Percentiles rank a stretch among this genome's conserved stretches.
Evolutionary conservation across 805 yeast genomes (phyloP).

Genomic region (Jamesozyma piceae): DNA sequence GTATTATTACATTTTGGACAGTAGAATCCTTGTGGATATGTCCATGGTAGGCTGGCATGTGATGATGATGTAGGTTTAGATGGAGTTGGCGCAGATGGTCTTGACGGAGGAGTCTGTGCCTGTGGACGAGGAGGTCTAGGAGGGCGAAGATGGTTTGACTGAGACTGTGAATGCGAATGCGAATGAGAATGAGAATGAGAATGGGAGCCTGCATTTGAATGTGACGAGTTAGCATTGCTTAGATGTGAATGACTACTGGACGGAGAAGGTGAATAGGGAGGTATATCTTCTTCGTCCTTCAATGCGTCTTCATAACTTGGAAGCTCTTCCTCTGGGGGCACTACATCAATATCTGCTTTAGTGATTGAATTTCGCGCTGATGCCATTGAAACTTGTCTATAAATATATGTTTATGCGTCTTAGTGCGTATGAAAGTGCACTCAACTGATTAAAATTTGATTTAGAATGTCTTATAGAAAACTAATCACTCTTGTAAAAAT

Average conservation of each 20-base stretch:
- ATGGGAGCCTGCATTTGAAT: neutral
- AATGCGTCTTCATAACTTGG: constrained; percentile 43
- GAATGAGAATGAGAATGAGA: neutral
- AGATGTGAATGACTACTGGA: too few species aligned
- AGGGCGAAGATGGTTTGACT: neutral
- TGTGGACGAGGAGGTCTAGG: constrained; percentile 1
- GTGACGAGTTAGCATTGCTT: too few species aligned
- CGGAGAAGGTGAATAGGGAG: neutral
- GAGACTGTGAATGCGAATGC: neutral
- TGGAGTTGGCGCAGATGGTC: constrained; percentile 11
- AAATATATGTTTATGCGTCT: too few species aligned
- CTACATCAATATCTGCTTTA: neutral
- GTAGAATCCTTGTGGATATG: constrained; percentile 50
- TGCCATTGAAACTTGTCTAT: too few species aligned
- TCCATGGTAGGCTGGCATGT: constrained; percentile 41
- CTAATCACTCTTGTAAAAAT: too few species aligned
- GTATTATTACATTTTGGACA: constrained; percentile 70
- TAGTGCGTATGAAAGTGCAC: too few species aligned
- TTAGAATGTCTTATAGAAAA: too few species aligned
- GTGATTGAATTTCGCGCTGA: too few species aligned
- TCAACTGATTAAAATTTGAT: too few species aligned
- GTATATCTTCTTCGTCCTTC: constrained; percentile 9
- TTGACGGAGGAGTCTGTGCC: neutral
- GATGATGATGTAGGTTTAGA: constrained; percentile 4
- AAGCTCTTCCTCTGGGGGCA: constrained; percentile 22